phyloP scores from a whole-genome alignment of 306 rosid species.

The Vigna mungo region DNA sequence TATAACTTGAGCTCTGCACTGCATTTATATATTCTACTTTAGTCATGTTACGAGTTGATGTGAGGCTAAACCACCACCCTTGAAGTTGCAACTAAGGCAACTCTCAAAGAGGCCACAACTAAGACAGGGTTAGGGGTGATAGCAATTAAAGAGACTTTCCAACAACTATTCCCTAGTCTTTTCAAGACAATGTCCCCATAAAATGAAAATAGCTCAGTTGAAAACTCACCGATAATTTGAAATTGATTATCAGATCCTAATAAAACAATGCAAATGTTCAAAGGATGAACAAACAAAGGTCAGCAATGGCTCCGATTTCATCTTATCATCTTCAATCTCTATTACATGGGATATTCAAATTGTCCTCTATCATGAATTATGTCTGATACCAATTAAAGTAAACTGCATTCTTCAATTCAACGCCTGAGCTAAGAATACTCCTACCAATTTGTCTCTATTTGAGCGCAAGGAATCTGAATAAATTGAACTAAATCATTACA shows the following conservation, averaged over 20 bases:
- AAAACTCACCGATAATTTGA: slow-evolving; percentile 24
- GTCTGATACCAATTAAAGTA: slow-evolving; percentile 1
- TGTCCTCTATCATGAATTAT: not conserved
- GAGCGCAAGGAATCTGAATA: slow-evolving; percentile 9
- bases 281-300: not conserved
- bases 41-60: no score
- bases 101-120: no score
- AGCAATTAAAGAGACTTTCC: no score
- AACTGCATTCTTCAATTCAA: slow-evolving; percentile 3
- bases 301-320: slow-evolving; percentile 7
- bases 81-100: no score
- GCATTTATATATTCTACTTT: no score
- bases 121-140: no score
- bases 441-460: not conserved
- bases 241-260: slow-evolving; percentile 20
- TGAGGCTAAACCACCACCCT: no score
- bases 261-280: not conserved
- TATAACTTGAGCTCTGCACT: no score
- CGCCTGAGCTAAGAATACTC: not conserved
- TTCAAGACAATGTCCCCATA: not conserved
- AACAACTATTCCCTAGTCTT: not conserved
- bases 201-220: slow-evolving; percentile 18
- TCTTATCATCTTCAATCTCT: slow-evolving; percentile 3
- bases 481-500: not conserved
- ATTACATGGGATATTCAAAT: slow-evolving; percentile 19